These are phyloP conservation scores for Neonectria hederae DNA, from an alignment of 2,329 filamentous ascomycete genomes.

Conservation along the genomic window DNA sequence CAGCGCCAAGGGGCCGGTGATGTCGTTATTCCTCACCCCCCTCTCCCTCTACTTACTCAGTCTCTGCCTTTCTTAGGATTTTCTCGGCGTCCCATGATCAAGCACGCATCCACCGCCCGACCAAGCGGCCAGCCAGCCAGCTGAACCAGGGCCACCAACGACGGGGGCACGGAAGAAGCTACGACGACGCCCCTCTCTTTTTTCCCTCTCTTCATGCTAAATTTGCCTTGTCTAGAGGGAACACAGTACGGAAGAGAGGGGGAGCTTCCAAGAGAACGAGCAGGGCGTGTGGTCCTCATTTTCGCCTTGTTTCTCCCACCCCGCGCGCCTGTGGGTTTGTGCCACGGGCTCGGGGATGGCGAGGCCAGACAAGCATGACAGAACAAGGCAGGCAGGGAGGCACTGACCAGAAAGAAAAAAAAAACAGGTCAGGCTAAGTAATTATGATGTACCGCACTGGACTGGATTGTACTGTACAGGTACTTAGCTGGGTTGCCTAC, in stretches of 20 bases:
- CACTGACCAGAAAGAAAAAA: not conserved
- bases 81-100: constrained; percentile 24
- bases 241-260: not conserved
- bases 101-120: constrained; percentile 22
- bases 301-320: not conserved
- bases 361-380: constrained; percentile 6
- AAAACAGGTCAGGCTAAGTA: not conserved
- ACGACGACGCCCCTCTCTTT: constrained; percentile 9
- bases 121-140: constrained; percentile 4
- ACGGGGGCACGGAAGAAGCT: constrained; percentile 3
- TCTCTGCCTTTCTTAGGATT: constrained; percentile 3
- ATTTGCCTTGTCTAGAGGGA: not conserved
- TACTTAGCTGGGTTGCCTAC: not conserved
- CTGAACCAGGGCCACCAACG: not conserved
- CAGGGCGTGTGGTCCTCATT: not conserved
- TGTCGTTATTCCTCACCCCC: constrained; percentile 9
- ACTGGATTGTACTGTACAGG: not conserved
- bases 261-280: not conserved
- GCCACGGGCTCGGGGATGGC: constrained; percentile 24
- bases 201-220: not conserved
- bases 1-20: constrained; percentile 18
- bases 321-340: constrained; percentile 17
- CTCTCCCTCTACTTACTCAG: not conserved
- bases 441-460: not conserved
- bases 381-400: constrained; percentile 8